phyloP scores from a whole-genome alignment of 1,284 basidiomycete species.

The Cryptococcus wingfieldii region DNA sequence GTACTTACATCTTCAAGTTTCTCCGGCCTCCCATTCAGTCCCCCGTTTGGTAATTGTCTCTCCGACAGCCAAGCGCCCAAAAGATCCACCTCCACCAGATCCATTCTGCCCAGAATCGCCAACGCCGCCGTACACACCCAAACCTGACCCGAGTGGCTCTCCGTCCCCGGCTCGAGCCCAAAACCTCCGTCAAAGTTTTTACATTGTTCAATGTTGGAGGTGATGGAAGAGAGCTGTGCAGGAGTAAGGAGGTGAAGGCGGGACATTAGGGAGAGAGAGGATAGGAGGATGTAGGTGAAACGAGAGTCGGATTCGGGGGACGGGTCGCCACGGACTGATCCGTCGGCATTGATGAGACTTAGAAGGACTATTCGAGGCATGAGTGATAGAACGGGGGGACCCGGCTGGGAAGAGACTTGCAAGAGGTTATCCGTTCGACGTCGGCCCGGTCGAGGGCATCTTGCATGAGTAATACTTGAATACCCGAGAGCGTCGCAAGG shows the following conservation, averaged over 20 bases:
- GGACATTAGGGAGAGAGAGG: slow-evolving; percentile 74
- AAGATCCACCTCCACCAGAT: slow-evolving; percentile 68
- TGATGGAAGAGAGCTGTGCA: slow-evolving; percentile 57
- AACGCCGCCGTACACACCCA: slow-evolving; percentile 85
- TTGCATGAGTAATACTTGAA: slow-evolving; percentile 86
- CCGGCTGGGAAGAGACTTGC: slow-evolving; percentile 51
- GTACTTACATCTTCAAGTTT: slow-evolving; percentile 87
- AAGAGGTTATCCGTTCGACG: slow-evolving; percentile 63
- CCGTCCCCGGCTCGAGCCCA: slow-evolving; percentile 74
- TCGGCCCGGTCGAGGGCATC: slow-evolving; percentile 72
- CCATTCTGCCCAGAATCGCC: slow-evolving; percentile 76
- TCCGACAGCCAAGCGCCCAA: slow-evolving; percentile 91
- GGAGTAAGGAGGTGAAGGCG: slow-evolving; percentile 53
- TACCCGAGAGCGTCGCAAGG: slow-evolving; percentile 78
- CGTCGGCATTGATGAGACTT: slow-evolving; percentile 71
- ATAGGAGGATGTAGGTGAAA: slow-evolving; percentile 82
- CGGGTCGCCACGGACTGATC: slow-evolving; percentile 82
- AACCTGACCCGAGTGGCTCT: slow-evolving; percentile 89
- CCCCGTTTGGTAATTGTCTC: slow-evolving; percentile 86
- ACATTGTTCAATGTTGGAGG: slow-evolving; percentile 70
- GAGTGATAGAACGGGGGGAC: neutral
- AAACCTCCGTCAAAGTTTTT: slow-evolving; percentile 96
- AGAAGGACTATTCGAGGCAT: slow-evolving; percentile 61
- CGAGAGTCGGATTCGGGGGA: slow-evolving; percentile 91
- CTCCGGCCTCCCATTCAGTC: slow-evolving; percentile 91